These are phyloP conservation scores for Myriangium duriaei DNA, from an alignment of 2,329 filamentous ascomycete genomes.

Conservation along the genomic window DNA sequence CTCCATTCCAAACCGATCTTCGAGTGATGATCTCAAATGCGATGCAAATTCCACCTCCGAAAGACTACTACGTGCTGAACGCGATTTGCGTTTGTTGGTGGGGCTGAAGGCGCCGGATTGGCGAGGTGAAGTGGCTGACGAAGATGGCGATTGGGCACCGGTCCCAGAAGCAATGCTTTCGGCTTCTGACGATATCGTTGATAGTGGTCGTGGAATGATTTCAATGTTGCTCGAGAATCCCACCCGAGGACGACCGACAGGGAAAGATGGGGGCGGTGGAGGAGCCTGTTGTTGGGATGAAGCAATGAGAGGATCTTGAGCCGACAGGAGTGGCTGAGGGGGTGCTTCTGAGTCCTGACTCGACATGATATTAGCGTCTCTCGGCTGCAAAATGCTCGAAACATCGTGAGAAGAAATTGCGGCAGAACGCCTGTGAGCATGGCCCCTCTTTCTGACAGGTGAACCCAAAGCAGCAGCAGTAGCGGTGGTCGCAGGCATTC, in stretches of 20 bases:
- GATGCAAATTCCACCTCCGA: conserved; percentile 6
- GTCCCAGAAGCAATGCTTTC: conserved; percentile 57
- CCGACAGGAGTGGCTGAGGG: conserved; percentile 5
- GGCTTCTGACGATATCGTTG: conserved; percentile 72
- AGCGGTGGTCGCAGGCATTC: conserved; percentile 39
- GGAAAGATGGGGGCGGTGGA: conserved; percentile 1
- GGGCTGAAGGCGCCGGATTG: conserved; percentile 6
- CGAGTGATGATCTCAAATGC: background rate
- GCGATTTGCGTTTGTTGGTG: conserved; percentile 5
- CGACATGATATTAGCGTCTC: conserved; percentile 34
- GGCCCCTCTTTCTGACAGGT: conserved; percentile 49
- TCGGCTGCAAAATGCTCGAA: conserved; percentile 52
- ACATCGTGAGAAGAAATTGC: conserved; percentile 79
- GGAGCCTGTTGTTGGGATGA: background rate
- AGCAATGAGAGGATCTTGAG: background rate
- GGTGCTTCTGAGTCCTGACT: conserved; percentile 2
- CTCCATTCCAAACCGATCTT: too few species aligned
- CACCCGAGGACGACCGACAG: conserved; percentile 46
- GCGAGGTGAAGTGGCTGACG: conserved; percentile 6
- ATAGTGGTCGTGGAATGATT: conserved; percentile 71
- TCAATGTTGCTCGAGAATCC: conserved; percentile 77
- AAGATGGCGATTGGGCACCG: background rate
- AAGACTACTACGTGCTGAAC: conserved; percentile 6
- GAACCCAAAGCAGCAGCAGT: conserved; percentile 36
- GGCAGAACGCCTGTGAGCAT: conserved; percentile 67